Evolutionary conservation across 495 filamentous ascomycete genomes (phyloP).

Genomic region (Letharia columbiana): DNA sequence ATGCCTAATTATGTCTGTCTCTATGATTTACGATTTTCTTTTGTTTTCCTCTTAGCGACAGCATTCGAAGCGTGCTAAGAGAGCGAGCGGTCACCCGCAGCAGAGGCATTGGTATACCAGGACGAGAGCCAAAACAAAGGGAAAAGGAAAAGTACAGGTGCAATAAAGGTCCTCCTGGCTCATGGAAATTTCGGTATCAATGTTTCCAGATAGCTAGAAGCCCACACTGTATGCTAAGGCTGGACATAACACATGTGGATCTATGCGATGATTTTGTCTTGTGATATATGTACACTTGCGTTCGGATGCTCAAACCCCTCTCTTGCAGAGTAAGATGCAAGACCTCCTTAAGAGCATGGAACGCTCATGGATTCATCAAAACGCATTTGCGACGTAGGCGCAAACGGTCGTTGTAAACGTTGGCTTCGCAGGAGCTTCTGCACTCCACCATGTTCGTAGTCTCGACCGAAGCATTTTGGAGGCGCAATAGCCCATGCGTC

Average conservation of each 20-base stretch:
- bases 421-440: neutral
- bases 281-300: neutral
- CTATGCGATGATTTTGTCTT: neutral
- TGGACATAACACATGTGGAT: neutral
- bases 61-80: slow-evolving; percentile 7
- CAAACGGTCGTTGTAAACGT: neutral
- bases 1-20: neutral
- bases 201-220: neutral
- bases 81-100: slow-evolving; percentile 12
- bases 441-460: neutral
- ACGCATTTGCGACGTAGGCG: neutral
- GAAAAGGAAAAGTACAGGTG: neutral
- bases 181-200: neutral
- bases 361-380: neutral
- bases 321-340: neutral
- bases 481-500: neutral
- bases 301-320: neutral
- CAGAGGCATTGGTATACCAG: neutral
- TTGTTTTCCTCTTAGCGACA: slow-evolving; percentile 4
- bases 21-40: slow-evolving; percentile 14
- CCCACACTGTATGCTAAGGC: neutral
- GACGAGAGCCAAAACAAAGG: neutral
- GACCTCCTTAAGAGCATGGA: neutral
- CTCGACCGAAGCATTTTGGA: neutral
- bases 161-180: neutral